phyloP scores from a whole-genome alignment of 768 basidiomycete genomes.

The Suillus subalutaceus region DNA sequence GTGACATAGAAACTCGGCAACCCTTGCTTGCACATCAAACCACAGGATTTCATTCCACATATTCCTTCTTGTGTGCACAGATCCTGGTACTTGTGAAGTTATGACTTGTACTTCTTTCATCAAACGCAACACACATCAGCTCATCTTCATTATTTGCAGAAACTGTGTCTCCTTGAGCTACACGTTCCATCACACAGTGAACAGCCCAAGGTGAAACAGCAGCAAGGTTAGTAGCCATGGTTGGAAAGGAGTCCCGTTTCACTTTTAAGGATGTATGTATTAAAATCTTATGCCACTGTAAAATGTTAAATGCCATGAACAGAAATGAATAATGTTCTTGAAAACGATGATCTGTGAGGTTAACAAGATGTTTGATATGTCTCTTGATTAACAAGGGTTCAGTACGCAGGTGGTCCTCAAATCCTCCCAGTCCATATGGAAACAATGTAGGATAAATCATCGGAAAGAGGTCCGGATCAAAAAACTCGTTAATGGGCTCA shows the following conservation, averaged over 20 bases:
- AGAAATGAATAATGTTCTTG: no score
- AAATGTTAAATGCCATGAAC: no score
- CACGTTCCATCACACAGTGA: slow-evolving; percentile 21
- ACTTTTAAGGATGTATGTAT: no score
- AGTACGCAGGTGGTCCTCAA: no score
- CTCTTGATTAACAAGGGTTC: no score
- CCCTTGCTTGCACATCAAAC: slow-evolving; percentile 36
- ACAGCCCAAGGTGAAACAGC: no score
- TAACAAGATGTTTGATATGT: no score
- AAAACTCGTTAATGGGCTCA: background rate
- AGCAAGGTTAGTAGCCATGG: no score
- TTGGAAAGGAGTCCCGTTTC: no score
- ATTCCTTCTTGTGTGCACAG: slow-evolving; percentile 25
- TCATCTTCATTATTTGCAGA: slow-evolving; percentile 31
- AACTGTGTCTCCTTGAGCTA: slow-evolving; percentile 22
- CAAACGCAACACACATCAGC: slow-evolving; percentile 24
- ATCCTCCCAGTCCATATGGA: no score
- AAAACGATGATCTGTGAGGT: no score
- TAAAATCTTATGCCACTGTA: no score
- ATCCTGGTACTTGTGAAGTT: slow-evolving; percentile 27
- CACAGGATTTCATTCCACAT: slow-evolving; percentile 44
- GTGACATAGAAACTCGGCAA: slow-evolving; percentile 47
- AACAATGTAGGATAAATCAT: background rate
- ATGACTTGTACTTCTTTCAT: slow-evolving; percentile 27
- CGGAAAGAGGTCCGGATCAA: background rate